Percentiles rank a stretch among this genome's conserved stretches.
Evolutionary conservation across 805 yeast genomes (phyloP).

Genomic region (Ogataea corticis): DNA sequence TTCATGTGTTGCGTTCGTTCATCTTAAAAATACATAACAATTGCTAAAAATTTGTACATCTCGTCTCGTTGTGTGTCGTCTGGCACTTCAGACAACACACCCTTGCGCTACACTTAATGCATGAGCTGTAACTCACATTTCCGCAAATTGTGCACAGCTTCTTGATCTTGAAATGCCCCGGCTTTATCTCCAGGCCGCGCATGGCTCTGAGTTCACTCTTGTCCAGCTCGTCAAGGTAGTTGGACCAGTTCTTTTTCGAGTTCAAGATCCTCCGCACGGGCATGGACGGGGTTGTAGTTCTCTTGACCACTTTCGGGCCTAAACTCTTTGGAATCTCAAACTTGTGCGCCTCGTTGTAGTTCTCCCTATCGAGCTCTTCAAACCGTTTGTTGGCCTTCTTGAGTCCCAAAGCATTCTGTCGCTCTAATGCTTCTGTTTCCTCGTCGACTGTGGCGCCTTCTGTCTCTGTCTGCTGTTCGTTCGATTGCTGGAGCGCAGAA

Average conservation of each 20-base stretch:
- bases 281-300: conserved; percentile 30
- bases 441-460: conserved; percentile 34
- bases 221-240: conserved; percentile 45
- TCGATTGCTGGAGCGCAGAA: conserved; percentile 28
- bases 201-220: conserved; percentile 35
- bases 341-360: conserved; percentile 39
- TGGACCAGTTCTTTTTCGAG: conserved; percentile 42
- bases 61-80: conserved; percentile 42
- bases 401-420: conserved; percentile 31
- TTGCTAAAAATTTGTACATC: conserved; percentile 38
- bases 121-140: conserved; percentile 40
- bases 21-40: no score
- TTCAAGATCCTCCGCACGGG: conserved; percentile 40
- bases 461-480: conserved; percentile 29
- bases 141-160: conserved; percentile 50
- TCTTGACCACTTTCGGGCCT: conserved; percentile 19
- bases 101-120: conserved; percentile 43
- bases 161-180: conserved; percentile 36
- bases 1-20: no score
- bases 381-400: conserved; percentile 40
- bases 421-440: conserved; percentile 30
- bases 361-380: conserved; percentile 43
- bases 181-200: conserved; percentile 33
- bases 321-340: conserved; percentile 40
- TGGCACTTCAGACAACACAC: conserved; percentile 44